Percentiles rank a stretch among this genome's conserved stretches.
Conservation (phyloP, 352 stramenopile genomes). For the Phytopythium montanum region DNA sequence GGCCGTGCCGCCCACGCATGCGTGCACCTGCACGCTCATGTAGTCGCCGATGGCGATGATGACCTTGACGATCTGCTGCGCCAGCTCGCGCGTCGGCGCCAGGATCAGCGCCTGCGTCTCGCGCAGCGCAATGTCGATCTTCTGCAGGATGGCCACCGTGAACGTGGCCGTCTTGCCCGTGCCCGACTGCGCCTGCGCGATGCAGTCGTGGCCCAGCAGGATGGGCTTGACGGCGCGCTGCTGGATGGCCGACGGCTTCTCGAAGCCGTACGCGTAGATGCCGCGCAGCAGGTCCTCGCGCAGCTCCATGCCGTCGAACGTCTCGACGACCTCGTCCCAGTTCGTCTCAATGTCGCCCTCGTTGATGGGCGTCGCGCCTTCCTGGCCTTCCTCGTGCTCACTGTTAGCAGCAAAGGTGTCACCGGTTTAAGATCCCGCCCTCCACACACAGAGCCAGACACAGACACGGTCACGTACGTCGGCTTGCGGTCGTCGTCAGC, state of each 20-base stretch:
- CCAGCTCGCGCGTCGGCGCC: constrained; percentile 98
- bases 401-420: constrained; percentile 12
- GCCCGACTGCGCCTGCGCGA: constrained; percentile 98
- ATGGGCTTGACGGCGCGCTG: constrained; percentile 98
- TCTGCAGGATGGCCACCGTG: constrained; percentile 97
- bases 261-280: constrained; percentile 99
- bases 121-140: constrained; percentile 94
- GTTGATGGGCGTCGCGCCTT: constrained; percentile 65
- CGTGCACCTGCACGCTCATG: constrained; percentile 97
- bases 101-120: constrained; percentile 99
- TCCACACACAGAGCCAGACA: not conserved
- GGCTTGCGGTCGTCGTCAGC: constrained; percentile 81
- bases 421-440: not conserved
- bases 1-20: constrained; percentile 97
- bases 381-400: constrained; percentile 62
- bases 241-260: constrained; percentile 99
- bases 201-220: constrained; percentile 96
- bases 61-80: constrained; percentile 99
- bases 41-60: constrained; percentile 93
- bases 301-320: constrained; percentile 99
- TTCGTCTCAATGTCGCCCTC: constrained; percentile 98
- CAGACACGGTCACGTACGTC: constrained; percentile 28
- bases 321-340: constrained; percentile 98
- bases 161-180: constrained; percentile 99
- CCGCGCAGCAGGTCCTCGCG: constrained; percentile 97